Evolutionary conservation across 1,284 basidiomycete genomes (phyloP).

Genomic region (Leccinum variabile): DNA sequence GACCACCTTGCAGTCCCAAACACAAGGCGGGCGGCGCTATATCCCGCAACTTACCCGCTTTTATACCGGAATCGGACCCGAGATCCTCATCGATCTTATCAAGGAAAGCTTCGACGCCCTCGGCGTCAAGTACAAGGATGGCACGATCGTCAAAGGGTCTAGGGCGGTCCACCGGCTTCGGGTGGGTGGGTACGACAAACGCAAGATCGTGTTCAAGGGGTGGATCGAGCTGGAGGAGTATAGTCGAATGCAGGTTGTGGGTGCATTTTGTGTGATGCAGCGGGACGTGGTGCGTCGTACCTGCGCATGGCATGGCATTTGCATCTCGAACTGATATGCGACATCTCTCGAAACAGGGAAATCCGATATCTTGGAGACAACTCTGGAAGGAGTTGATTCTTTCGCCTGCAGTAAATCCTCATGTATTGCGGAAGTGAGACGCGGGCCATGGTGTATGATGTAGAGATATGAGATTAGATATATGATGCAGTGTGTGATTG

Average conservation of each 20-base stretch:
- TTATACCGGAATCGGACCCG: slow-evolving; percentile 59
- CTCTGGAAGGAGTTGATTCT: slow-evolving; percentile 65
- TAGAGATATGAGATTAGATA: neutral
- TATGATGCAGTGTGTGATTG: neutral
- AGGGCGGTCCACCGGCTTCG: slow-evolving; percentile 44
- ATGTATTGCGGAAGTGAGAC: slow-evolving; percentile 47
- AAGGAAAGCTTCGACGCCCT: slow-evolving; percentile 49
- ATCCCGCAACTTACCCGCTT: slow-evolving; percentile 75
- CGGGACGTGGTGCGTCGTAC: slow-evolving; percentile 53
- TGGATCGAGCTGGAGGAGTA: slow-evolving; percentile 69
- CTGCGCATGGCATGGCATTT: neutral
- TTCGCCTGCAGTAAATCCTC: slow-evolving; percentile 50
- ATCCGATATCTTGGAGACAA: slow-evolving; percentile 72
- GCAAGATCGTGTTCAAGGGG: slow-evolving; percentile 65
- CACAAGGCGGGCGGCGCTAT: slow-evolving; percentile 65
- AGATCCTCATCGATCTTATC: slow-evolving; percentile 50
- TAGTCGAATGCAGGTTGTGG: slow-evolving; percentile 42
- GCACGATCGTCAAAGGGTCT: slow-evolving; percentile 25
- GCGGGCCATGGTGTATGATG: neutral
- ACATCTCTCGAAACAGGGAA: slow-evolving; percentile 47
- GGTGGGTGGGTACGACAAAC: slow-evolving; percentile 61
- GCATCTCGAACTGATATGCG: slow-evolving; percentile 5
- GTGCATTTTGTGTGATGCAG: slow-evolving; percentile 66
- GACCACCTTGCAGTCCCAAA: slow-evolving; percentile 60
- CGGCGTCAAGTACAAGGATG: slow-evolving; percentile 52